Evolutionary conservation across 2,329 filamentous ascomycete genomes (phyloP).

Genomic region (Verticillium tricorpus): DNA sequence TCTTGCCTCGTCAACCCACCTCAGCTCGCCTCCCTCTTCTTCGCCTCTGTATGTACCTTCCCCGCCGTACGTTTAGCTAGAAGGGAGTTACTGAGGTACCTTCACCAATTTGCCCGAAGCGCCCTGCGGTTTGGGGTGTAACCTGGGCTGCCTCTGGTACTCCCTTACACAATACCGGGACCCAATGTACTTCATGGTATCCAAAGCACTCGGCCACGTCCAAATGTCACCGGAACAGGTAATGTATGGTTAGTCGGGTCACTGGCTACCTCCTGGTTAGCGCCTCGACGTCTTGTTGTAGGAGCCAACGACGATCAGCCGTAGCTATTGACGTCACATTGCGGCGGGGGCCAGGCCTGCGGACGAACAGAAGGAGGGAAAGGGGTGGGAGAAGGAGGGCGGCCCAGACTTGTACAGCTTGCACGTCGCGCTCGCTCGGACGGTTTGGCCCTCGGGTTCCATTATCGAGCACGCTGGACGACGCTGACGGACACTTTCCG

Average conservation of each 20-base stretch:
- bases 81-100: too few relatives aligned
- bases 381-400: not conserved
- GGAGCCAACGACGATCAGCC: slow-evolving; percentile 5
- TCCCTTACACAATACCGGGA: too few relatives aligned
- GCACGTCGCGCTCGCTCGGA: not conserved
- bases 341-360: not conserved
- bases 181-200: too few relatives aligned
- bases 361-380: not conserved
- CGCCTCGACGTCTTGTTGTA: not conserved
- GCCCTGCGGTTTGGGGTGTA: too few relatives aligned
- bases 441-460: not conserved
- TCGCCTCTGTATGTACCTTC: too few relatives aligned
- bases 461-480: not conserved
- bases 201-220: not conserved
- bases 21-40: too few relatives aligned
- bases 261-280: not conserved
- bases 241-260: not conserved
- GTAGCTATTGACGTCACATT: slow-evolving; percentile 9
- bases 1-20: not conserved
- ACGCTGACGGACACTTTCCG: not conserved
- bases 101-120: too few relatives aligned
- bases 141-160: too few relatives aligned
- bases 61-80: too few relatives aligned
- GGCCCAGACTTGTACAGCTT: not conserved
- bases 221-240: not conserved